Base-by-base conservation (phyloP, 768 basidiomycete genomes). In the Lactifluus pinguis region DNA sequence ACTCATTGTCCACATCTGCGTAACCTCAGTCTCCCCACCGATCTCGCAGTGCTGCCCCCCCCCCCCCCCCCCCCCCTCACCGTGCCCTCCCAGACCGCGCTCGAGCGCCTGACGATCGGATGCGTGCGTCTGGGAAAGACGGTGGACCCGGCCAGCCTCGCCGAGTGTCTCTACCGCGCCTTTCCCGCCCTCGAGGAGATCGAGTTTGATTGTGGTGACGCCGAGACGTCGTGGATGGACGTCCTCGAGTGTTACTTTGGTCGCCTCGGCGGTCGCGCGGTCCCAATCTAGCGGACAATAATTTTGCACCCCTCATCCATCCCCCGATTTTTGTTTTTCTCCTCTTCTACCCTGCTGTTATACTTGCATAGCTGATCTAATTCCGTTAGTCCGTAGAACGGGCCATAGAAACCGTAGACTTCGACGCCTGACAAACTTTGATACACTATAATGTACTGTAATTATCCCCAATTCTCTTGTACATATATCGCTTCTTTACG, bases 1-100 rank as follows among this genome's bases (percentile, higher is more conserved):
- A 53, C 60, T 38, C 65, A 56, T 25, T 69, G 70, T 48, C 69
- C 68, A 13, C 52, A 32, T 32, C 60, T 71, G 44, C 62, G 63
- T 42, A 53, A 21, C 10, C 67, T 70, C 21, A 55, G 64, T 7
- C 42, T 69, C 25, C 67, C 69, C 7, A 50, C 65, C 19, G 69
- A 71, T 57, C 32, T 68, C 34, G 21, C 66, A 5, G 39, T 49
- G 8, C 59, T 64, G 9, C 49, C 58, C 0, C 14, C 39, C 15
- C 54, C 39, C 11, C 53, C 62, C 1, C 49, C 63, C n/a, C 55
- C 64, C 7, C 49, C 57, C 11, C 15, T 48, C 8, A 19, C 13
- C 29, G 39, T 54, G 7, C 49, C 53, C 10, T 58, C 63, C 49
- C 67, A 69, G 48, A 44, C 51, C n/a, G 55, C 53, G 11, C 59